phyloP scores from a whole-genome alignment of 2,329 filamentous ascomycete genomes.

The Aspergillus sergii region DNA sequence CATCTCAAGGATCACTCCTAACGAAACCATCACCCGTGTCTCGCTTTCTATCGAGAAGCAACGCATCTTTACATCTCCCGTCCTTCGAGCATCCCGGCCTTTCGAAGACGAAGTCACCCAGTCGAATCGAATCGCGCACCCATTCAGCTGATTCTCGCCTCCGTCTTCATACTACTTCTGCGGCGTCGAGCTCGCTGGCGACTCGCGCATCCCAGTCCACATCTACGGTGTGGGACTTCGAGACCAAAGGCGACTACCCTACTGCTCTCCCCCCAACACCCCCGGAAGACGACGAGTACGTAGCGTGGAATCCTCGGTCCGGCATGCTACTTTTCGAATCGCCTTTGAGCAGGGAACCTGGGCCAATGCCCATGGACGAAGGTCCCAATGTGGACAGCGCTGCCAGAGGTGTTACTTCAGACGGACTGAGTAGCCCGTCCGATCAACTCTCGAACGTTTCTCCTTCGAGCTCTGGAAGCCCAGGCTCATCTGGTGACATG shows the following conservation, averaged over 20 bases:
- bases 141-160: slow-evolving; percentile 33
- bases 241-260: slow-evolving; percentile 33
- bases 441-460: slow-evolving; percentile 32
- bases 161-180: slow-evolving; percentile 39
- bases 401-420: slow-evolving; percentile 29
- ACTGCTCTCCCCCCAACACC: slow-evolving; percentile 44
- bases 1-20: slow-evolving; percentile 39
- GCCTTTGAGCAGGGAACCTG: slow-evolving; percentile 28
- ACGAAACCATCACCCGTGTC: slow-evolving; percentile 38
- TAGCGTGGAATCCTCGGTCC: slow-evolving; percentile 40
- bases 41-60: slow-evolving; percentile 40
- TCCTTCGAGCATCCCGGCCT: slow-evolving; percentile 55
- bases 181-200: slow-evolving; percentile 33
- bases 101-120: slow-evolving; percentile 27
- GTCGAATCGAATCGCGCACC: slow-evolving; percentile 28
- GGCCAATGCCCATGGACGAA: slow-evolving; percentile 32
- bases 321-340: slow-evolving; percentile 35
- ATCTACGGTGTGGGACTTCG: slow-evolving; percentile 29
- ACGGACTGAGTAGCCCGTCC: slow-evolving; percentile 34
- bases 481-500: slow-evolving; percentile 34
- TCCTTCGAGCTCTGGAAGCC: slow-evolving; percentile 36
- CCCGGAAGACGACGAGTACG: slow-evolving; percentile 43
- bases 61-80: slow-evolving; percentile 51
- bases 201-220: slow-evolving; percentile 38
- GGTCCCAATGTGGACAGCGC: slow-evolving; percentile 31